Conservation (phyloP, 129 eudicot species). For the Ambrosia trifida region DNA sequence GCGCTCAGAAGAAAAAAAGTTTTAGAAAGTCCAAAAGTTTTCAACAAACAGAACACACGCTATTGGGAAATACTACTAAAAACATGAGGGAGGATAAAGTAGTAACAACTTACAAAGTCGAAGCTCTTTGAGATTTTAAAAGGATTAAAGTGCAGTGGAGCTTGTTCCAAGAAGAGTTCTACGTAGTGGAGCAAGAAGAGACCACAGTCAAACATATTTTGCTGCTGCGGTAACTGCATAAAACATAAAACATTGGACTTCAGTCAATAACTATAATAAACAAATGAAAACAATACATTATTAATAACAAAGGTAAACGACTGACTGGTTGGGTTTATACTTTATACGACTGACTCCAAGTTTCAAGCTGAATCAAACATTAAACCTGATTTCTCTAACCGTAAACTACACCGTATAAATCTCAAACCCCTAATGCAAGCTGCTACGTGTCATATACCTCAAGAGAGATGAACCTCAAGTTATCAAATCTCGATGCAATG, state of each 20-base stretch:
- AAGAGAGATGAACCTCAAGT: constrained; percentile 73
- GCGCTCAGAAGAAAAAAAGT: background rate
- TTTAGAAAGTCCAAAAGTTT: background rate
- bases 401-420: too few species aligned
- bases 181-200: constrained; percentile 90
- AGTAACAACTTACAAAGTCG: constrained; percentile 61
- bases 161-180: constrained; percentile 75
- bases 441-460: constrained; percentile 59
- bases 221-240: constrained; percentile 95
- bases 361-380: too few species aligned
- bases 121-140: constrained; percentile 49
- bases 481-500: constrained; percentile 57
- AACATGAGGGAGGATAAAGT: background rate
- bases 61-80: background rate
- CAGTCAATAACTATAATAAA: constrained; percentile 9
- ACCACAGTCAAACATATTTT: constrained; percentile 81
- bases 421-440: background rate
- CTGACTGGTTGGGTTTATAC: too few species aligned
- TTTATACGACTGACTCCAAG: too few species aligned
- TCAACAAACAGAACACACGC: background rate
- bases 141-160: constrained; percentile 63
- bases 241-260: constrained; percentile 8
- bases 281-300: background rate
- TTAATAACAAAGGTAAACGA: too few species aligned
- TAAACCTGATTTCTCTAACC: too few species aligned